Conservation (phyloP, 2,329 filamentous ascomycete species). For the Aspergillus terreus region DNA sequence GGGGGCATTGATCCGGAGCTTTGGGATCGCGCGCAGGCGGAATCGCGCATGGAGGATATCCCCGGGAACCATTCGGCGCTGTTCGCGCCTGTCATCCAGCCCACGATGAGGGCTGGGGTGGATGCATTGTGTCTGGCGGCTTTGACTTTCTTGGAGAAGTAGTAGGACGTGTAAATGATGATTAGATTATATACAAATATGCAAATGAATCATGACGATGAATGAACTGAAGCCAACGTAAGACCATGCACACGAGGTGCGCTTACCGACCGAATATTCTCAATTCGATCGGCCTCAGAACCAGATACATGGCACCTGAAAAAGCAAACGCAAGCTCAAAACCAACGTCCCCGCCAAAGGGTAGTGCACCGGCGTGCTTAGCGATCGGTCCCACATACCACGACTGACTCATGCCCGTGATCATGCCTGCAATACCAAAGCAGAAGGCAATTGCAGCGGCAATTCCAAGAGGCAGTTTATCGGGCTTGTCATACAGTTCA, state of each 20-base stretch:
- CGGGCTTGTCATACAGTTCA: slow-evolving; percentile 55
- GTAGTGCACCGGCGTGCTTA: slow-evolving; percentile 50
- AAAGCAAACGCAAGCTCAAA: slow-evolving; percentile 66
- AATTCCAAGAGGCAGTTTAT: slow-evolving; percentile 59
- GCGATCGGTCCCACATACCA: slow-evolving; percentile 69
- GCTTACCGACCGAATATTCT: slow-evolving; percentile 40
- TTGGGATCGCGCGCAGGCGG: slow-evolving; percentile 49
- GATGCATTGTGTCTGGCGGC: slow-evolving; percentile 52
- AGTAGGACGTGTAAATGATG: too few relatives aligned
- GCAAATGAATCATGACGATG: too few relatives aligned
- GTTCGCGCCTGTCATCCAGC: slow-evolving; percentile 58
- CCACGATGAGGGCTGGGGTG: slow-evolving; percentile 52
- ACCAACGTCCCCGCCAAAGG: slow-evolving; percentile 54
- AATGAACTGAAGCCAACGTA: not conserved
- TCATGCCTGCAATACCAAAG: slow-evolving; percentile 62
- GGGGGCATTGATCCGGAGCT: slow-evolving; percentile 50
- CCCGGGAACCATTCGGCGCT: slow-evolving; percentile 58
- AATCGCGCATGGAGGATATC: slow-evolving; percentile 46
- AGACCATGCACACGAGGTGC: not conserved
- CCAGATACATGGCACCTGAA: slow-evolving; percentile 49
- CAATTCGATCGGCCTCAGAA: slow-evolving; percentile 50
- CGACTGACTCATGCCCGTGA: slow-evolving; percentile 66
- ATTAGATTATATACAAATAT: too few relatives aligned
- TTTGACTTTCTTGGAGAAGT: slow-evolving; percentile 39
- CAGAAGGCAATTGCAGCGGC: slow-evolving; percentile 62